Percentiles rank a stretch among this genome's conserved stretches.
These are phyloP conservation scores for Collariella sp. DNA, from an alignment of 495 filamentous ascomycete species.

Conservation along the genomic window DNA sequence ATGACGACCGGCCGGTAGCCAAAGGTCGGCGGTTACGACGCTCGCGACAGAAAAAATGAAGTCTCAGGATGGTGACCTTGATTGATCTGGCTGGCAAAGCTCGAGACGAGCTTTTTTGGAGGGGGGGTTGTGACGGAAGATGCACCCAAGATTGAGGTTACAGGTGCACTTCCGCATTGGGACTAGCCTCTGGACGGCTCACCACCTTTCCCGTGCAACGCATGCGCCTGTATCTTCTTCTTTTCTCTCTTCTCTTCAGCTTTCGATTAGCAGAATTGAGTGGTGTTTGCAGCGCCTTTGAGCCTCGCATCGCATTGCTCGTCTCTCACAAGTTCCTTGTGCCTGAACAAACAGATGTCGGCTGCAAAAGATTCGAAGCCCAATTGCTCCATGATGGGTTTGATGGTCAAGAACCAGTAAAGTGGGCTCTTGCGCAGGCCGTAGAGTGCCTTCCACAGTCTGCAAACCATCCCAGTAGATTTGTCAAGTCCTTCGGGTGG, in stretches of 20 bases:
- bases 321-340: neutral
- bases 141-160: neutral
- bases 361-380: too few species aligned
- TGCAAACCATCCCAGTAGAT: too few species aligned
- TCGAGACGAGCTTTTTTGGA: slow-evolving; percentile 1
- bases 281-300: neutral
- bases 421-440: too few species aligned
- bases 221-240: neutral
- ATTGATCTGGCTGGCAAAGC: neutral
- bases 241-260: neutral
- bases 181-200: too few species aligned
- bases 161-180: neutral
- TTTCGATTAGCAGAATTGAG: neutral
- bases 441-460: too few species aligned
- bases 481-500: too few species aligned
- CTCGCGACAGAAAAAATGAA: neutral
- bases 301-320: neutral
- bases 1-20: neutral
- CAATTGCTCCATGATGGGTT: too few species aligned
- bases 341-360: too few species aligned
- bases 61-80: too few species aligned
- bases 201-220: too few species aligned
- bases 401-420: too few species aligned
- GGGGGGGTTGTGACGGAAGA: neutral
- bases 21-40: neutral